These are phyloP conservation scores for Sugiyamaella smithiae DNA, from an alignment of 805 yeast species.

Conservation along the genomic window DNA sequence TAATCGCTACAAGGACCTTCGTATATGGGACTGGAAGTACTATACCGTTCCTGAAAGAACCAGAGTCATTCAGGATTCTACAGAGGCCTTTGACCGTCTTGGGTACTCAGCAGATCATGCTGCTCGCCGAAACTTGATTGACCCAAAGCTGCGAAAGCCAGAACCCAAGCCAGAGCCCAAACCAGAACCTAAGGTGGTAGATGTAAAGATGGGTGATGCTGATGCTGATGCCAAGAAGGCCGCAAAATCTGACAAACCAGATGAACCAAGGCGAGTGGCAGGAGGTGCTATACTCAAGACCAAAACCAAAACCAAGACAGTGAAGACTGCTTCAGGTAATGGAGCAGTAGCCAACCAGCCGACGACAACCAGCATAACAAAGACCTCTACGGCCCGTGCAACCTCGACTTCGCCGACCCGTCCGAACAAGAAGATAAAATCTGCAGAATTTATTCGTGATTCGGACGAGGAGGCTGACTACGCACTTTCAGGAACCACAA, in stretches of 20 bases:
- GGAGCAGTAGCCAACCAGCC: neutral
- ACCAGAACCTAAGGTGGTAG: neutral
- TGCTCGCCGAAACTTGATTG: constrained; percentile 29
- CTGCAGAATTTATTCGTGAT: constrained; percentile 15
- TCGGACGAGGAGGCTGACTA: constrained; percentile 14
- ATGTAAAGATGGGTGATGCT: too few species aligned
- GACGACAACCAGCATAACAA: neutral
- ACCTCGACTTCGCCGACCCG: constrained; percentile 10
- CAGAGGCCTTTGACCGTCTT: constrained; percentile 32
- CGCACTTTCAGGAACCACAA: constrained; percentile 5
- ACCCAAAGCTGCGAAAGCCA: constrained; percentile 27
- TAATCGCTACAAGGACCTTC: constrained; percentile 30
- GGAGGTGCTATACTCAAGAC: constrained; percentile 16
- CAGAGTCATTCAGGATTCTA: constrained; percentile 30
- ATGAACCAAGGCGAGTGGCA: constrained; percentile 3
- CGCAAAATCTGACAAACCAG: neutral
- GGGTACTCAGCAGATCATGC: constrained; percentile 29
- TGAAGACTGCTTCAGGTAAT: neutral
- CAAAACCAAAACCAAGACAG: constrained; percentile 3
- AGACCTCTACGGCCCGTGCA: neutral
- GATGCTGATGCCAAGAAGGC: too few species aligned
- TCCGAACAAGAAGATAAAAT: constrained; percentile 14
- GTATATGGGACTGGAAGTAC: constrained; percentile 38
- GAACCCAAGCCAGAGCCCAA: neutral
- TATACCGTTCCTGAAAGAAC: constrained; percentile 35